A percentile compares a stretch with the other conserved stretches of the same genome.
phyloP scores from a whole-genome alignment of 148 eudicot genomes.

The Mesembryanthemum crystallinum region DNA sequence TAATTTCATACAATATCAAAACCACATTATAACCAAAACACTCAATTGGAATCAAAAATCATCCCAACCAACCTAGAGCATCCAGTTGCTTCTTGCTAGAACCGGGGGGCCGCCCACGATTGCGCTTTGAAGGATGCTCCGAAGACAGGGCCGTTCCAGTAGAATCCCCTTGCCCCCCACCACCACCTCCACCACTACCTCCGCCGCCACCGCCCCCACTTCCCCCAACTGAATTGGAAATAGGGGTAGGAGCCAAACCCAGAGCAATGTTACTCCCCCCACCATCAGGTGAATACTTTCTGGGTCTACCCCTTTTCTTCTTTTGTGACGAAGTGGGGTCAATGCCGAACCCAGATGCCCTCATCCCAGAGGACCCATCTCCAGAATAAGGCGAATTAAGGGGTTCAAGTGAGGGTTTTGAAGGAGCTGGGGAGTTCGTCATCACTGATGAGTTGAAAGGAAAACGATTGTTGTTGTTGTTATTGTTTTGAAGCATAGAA shows the following conservation, averaged over 20 bases:
- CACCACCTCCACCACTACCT: conserved; percentile 17
- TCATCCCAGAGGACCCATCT: conserved; percentile 30
- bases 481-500: conserved; percentile 32
- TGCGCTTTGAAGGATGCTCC: conserved; percentile 34
- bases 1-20: neutral
- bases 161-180: conserved; percentile 34
- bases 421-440: conserved; percentile 16
- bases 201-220: conserved; percentile 10
- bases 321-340: conserved; percentile 48
- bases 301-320: conserved; percentile 89
- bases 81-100: conserved; percentile 67
- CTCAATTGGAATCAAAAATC: neutral
- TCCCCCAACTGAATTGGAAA: neutral
- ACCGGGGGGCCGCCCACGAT: conserved; percentile 62
- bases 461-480: conserved; percentile 38
- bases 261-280: conserved; percentile 45
- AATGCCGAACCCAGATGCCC: conserved; percentile 38
- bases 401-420: conserved; percentile 25
- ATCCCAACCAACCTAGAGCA: conserved; percentile 59
- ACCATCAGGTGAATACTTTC: conserved; percentile 77
- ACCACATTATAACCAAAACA: neutral
- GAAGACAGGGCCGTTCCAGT: conserved; percentile 30
- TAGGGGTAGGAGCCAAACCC: conserved; percentile 43
- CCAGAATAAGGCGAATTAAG: conserved; percentile 33
- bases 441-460: conserved; percentile 37